These are phyloP conservation scores for Nematocida sp. DNA, from an alignment of 371 early-diverging fungal genomes.

Conservation along the genomic window DNA sequence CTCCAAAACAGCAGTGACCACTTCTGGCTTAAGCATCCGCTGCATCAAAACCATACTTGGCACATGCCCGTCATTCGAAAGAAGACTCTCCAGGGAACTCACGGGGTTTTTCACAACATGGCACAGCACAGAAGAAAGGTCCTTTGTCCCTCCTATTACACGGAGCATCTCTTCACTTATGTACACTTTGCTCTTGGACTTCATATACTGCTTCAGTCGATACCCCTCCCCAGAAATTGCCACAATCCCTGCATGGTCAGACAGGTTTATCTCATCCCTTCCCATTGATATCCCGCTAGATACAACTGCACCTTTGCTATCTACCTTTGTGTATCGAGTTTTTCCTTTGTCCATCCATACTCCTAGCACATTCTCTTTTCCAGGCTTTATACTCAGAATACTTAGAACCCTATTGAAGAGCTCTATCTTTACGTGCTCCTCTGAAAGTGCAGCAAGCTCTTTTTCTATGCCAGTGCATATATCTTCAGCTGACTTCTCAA, in stretches of 20 bases:
- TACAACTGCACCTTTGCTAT: slow-evolving; percentile 6
- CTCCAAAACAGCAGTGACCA: not conserved
- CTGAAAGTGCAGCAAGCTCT: slow-evolving; percentile 10
- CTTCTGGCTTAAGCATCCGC: not conserved
- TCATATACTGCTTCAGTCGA: slow-evolving; percentile 16
- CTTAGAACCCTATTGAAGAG: slow-evolving; percentile 5
- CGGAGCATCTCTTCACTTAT: slow-evolving; percentile 11
- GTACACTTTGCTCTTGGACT: not conserved
- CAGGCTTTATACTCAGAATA: slow-evolving; percentile 3
- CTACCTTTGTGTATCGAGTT: slow-evolving; percentile 3
- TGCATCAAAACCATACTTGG: slow-evolving; percentile 23
- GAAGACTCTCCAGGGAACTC: not conserved
- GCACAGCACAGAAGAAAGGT: slow-evolving; percentile 21
- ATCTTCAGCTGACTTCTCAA: slow-evolving; percentile 15
- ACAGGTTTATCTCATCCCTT: not conserved
- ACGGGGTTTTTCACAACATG: slow-evolving; percentile 15
- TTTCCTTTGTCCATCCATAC: slow-evolving; percentile 29
- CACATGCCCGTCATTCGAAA: not conserved
- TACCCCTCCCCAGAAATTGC: slow-evolving; percentile 44
- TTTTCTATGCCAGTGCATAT: slow-evolving; percentile 31
- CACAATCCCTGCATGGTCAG: not conserved
- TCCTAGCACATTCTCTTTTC: not conserved
- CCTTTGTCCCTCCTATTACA: slow-evolving; percentile 1
- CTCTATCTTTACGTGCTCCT: slow-evolving; percentile 33
- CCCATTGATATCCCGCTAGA: not conserved